Evolutionary conservation across 495 filamentous ascomycete genomes (phyloP), one percentile per base, ranked within the genome.

Genomic region (Sporormia fimetaria): DNA sequence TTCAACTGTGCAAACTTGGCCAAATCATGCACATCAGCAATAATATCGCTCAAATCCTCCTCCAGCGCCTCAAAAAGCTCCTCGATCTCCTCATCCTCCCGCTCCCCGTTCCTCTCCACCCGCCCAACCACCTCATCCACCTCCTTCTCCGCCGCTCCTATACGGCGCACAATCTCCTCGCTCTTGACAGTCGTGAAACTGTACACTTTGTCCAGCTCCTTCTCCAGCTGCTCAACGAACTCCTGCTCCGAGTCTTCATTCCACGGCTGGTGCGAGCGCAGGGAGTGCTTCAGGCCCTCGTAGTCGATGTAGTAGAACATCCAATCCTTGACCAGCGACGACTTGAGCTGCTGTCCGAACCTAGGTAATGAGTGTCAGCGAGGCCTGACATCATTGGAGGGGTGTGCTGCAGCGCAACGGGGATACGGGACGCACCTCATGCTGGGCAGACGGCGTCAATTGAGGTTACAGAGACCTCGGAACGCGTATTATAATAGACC

Each of bases 1-100:
- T 99, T 99, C 57, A 99, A 64, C 63, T 95, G 87, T 4, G 90
- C 92, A 54, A 95, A 99, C 63, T 96, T 96, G 54, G 92, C 92
- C 53, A 99, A 67, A 60, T 99, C 90, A 57, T 99, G 90, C 8
- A 99, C 92, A 58, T 99, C 90, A 37, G 92, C 92, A 59, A 96
- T 99, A 54, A 96, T 88, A 58, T 99, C 90, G 62, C 84, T 92
- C 57, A 99, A 60, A 49, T 93, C 84, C 62, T 94, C 83, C 64
- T 99, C 92, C 28, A 99, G 70, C 54, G 90, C 65, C 70, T 90
- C 73, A 57, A 94, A 96, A 57, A 95, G 87, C 44, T 95, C 87
- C 56, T 96, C 90, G 4, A 75, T 78, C 54, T 74, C 60, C 30
- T 63, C 29, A 18, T 32, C 54, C 28, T 44, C 42, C 24, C 27